phyloP scores from a whole-genome alignment of 306 rosid species.

The Sicyos edulis region DNA sequence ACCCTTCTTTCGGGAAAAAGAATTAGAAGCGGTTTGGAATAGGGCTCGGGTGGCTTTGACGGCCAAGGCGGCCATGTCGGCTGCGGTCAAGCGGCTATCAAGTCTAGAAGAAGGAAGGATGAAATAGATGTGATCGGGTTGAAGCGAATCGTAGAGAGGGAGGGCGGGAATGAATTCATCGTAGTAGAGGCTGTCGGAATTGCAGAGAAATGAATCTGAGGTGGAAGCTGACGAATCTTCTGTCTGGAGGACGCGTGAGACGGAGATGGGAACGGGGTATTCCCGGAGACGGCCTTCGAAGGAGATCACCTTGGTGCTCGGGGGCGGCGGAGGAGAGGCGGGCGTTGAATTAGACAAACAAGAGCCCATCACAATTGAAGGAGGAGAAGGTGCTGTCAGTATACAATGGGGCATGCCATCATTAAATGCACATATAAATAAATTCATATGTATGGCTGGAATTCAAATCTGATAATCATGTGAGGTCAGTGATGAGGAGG shows the following conservation, averaged over 20 bases:
- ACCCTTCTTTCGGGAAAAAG: conserved; percentile 19
- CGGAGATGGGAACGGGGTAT: conserved; percentile 32
- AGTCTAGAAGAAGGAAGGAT: conserved; percentile 30
- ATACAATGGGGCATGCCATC: not conserved
- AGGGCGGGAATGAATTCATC: conserved; percentile 28
- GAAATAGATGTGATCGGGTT: conserved; percentile 38
- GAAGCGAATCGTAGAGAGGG: conserved; percentile 22
- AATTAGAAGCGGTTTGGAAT: not conserved
- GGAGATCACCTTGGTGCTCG: conserved; percentile 31
- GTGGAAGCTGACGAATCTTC: conserved; percentile 18
- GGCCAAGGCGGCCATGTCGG: conserved; percentile 49
- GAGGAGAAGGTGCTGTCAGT: not conserved
- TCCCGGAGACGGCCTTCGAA: conserved; percentile 24
- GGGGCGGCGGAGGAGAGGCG: not conserved
- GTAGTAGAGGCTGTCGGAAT: conserved; percentile 34
- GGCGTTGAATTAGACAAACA: conserved; percentile 23
- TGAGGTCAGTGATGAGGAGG: conserved; percentile 13
- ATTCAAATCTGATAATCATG: not conserved
- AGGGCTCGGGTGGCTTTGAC: conserved; percentile 47
- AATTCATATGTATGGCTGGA: too few relatives aligned
- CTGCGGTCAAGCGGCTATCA: conserved; percentile 24
- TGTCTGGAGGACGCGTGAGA: conserved; percentile 31
- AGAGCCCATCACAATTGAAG: conserved; percentile 25
- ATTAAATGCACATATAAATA: too few relatives aligned
- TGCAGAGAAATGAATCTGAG: conserved; percentile 27